Percentiles rank a stretch among this genome's conserved stretches.
Conservation (phyloP, 2,329 filamentous ascomycete genomes). For the Hirsutella thompsonii region DNA sequence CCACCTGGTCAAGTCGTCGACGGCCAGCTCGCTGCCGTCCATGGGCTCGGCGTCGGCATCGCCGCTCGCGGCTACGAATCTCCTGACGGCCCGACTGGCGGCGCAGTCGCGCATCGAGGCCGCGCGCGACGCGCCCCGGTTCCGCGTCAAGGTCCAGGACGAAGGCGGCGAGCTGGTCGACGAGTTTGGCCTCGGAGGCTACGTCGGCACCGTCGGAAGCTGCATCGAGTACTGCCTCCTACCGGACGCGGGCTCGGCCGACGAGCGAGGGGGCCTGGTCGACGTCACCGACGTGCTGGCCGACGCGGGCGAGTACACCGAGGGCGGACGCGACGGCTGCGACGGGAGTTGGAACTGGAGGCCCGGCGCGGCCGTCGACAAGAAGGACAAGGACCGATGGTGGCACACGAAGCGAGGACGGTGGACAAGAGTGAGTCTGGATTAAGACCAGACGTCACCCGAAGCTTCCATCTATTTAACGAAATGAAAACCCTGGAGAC, state of each 20-base stretch:
- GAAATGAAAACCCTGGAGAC: no score
- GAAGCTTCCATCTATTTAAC: no score
- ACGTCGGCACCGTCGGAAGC: slow-evolving; percentile 46
- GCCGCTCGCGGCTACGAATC: slow-evolving; percentile 26
- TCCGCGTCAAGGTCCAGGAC: slow-evolving; percentile 44
- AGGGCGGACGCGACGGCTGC: slow-evolving; percentile 24
- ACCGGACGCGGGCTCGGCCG: slow-evolving; percentile 41
- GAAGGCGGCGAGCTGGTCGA: slow-evolving; percentile 38
- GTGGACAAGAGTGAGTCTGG: slow-evolving; percentile 21
- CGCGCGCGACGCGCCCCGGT: slow-evolving; percentile 38
- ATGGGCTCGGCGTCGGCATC: slow-evolving; percentile 3
- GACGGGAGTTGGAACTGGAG: slow-evolving; percentile 33
- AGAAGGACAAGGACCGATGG: slow-evolving; percentile 35
- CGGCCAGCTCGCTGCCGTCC: slow-evolving; percentile 18
- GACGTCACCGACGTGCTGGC: slow-evolving; percentile 36
- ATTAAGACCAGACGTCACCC: no score
- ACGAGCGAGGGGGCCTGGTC: slow-evolving; percentile 43
- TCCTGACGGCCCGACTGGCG: slow-evolving; percentile 40
- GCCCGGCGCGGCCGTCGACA: slow-evolving; percentile 24
- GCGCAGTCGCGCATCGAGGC: slow-evolving; percentile 54
- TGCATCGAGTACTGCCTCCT: slow-evolving; percentile 46
- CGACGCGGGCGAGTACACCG: slow-evolving; percentile 31
- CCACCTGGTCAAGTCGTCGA: slow-evolving; percentile 21
- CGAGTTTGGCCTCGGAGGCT: slow-evolving; percentile 43
- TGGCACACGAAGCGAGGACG: slow-evolving; percentile 36